Evolutionary conservation across 2,329 filamentous ascomycete species (phyloP).

Genomic region (Fusarium concolor): DNA sequence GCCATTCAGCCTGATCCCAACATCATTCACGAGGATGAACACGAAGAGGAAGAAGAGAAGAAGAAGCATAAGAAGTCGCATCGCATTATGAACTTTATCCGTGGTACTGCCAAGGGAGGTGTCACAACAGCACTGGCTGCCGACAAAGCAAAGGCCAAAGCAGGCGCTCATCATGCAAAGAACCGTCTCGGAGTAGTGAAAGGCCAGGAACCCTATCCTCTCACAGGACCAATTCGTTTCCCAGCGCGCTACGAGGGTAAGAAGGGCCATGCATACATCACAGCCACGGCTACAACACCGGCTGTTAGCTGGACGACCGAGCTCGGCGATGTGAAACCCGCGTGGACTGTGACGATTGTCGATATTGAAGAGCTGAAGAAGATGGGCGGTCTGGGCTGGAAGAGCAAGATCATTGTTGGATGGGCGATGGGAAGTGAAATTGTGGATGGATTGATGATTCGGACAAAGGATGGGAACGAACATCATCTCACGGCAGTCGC

Average conservation of each 20-base stretch:
- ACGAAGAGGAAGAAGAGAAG: slow-evolving; percentile 61
- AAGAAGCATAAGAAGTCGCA: slow-evolving; percentile 57
- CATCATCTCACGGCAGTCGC: slow-evolving; percentile 77
- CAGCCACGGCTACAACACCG: slow-evolving; percentile 73
- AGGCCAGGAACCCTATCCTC: slow-evolving; percentile 53
- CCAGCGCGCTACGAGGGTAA: slow-evolving; percentile 76
- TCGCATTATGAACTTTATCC: slow-evolving; percentile 72
- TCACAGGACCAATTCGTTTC: slow-evolving; percentile 80
- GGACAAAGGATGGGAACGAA: slow-evolving; percentile 65
- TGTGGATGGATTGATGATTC: slow-evolving; percentile 78
- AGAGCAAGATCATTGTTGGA: slow-evolving; percentile 83
- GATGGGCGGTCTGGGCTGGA: slow-evolving; percentile 85
- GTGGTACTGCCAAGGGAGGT: slow-evolving; percentile 74
- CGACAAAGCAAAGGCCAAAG: slow-evolving; percentile 76
- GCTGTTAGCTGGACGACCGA: slow-evolving; percentile 74
- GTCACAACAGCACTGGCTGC: slow-evolving; percentile 79
- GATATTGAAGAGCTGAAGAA: slow-evolving; percentile 82
- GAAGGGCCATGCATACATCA: slow-evolving; percentile 79
- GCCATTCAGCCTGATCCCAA: slow-evolving; percentile 64
- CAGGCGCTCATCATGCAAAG: slow-evolving; percentile 68
- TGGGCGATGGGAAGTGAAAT: slow-evolving; percentile 81
- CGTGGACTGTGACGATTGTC: slow-evolving; percentile 76
- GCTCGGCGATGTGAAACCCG: slow-evolving; percentile 64
- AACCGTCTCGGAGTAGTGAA: slow-evolving; percentile 77
- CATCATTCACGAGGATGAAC: slow-evolving; percentile 50